Evolutionary conservation across 1,284 basidiomycete species (phyloP), one percentile per base, ranked within the genome.

Genomic region (Puccinia triticina): DNA sequence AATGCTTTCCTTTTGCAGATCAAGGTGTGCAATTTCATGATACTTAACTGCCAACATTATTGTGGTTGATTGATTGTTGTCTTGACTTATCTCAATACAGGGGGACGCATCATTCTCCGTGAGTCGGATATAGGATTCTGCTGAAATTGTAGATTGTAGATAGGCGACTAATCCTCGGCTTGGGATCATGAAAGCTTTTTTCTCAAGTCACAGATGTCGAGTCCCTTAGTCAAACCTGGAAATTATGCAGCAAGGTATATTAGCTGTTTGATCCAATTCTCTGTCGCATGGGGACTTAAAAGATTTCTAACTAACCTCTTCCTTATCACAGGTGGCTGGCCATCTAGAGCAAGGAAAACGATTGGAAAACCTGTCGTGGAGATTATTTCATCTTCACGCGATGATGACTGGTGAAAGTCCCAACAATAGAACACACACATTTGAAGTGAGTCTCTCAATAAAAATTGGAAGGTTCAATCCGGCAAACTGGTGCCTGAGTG

Each of bases 311-410:
- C 50, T 74, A 21, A 74, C 21, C 7, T 50, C 2, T 26, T 48
- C 2, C 43, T 67, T 69, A 66, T 40, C n/a, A 29, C 48, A 80
- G 78, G 78, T 80, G 55, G 67, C 78, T 26, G 37, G 61, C 64
- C 78, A 80, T 64, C 59, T 80, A 64, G 78, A 80, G 34, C 78
- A 80, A 48, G 78, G 78, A 26, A 55, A 72, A 34, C 53, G 78
- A 40, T 80, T 80, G 29, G 78, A 80, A 80, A 80, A 80, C 55
- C 59, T 80, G 5, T 80, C 78, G 12, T 80, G 78, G 78, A 80
- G 78, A 73, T 26, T 80, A 48, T 80, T 80, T 29, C 53, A 80
- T 50, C 55, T 80, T n/a, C 78, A 71, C 29, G 73, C 78, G 43
- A 64, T 64, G 37, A 50, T 78, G 59, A 69, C 59, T 34, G 64